phyloP scores from a whole-genome alignment of 306 rosid species.

The Casuarina equisetifolia region DNA sequence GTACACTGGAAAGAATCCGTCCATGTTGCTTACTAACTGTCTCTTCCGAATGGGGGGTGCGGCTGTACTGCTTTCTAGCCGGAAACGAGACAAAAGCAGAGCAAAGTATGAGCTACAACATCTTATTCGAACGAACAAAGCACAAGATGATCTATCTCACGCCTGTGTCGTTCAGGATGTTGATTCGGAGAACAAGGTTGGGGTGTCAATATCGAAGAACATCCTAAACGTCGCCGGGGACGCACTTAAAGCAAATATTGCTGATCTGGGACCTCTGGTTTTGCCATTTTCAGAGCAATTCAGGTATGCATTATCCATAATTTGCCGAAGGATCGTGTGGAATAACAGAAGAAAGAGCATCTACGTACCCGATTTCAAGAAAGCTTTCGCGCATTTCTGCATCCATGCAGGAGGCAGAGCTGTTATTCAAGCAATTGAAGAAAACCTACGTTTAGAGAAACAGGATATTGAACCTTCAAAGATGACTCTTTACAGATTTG shows the following conservation, averaged over 20 bases:
- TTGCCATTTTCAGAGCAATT: slow-evolving; percentile 53
- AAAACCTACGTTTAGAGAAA: slow-evolving; percentile 32
- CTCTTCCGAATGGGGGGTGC: slow-evolving; percentile 67
- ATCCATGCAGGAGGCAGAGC: slow-evolving; percentile 66
- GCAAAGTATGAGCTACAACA: slow-evolving; percentile 55
- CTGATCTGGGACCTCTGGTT: slow-evolving; percentile 54
- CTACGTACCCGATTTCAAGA: slow-evolving; percentile 50
- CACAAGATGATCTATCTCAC: slow-evolving; percentile 52
- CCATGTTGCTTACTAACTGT: slow-evolving; percentile 64
- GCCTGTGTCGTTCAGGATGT: slow-evolving; percentile 45
- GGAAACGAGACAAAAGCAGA: slow-evolving; percentile 39
- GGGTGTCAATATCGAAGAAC: slow-evolving; percentile 48
- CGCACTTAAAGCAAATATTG: slow-evolving; percentile 46
- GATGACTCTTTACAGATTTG: slow-evolving; percentile 61
- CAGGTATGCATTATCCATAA: slow-evolving; percentile 32
- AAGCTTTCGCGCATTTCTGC: slow-evolving; percentile 60
- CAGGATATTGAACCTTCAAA: slow-evolving; percentile 51
- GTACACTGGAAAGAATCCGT: slow-evolving; percentile 55
- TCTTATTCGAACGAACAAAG: slow-evolving; percentile 55
- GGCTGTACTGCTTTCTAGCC: slow-evolving; percentile 59
- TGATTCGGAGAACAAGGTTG: slow-evolving; percentile 43
- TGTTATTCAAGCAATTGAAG: slow-evolving; percentile 46
- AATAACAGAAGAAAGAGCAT: slow-evolving; percentile 24
- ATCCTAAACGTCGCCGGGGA: slow-evolving; percentile 50
- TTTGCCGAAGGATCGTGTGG: slow-evolving; percentile 24